Base-by-base conservation (phyloP, 169 alveolate species). In the Cryptosporidium sp. region DNA sequence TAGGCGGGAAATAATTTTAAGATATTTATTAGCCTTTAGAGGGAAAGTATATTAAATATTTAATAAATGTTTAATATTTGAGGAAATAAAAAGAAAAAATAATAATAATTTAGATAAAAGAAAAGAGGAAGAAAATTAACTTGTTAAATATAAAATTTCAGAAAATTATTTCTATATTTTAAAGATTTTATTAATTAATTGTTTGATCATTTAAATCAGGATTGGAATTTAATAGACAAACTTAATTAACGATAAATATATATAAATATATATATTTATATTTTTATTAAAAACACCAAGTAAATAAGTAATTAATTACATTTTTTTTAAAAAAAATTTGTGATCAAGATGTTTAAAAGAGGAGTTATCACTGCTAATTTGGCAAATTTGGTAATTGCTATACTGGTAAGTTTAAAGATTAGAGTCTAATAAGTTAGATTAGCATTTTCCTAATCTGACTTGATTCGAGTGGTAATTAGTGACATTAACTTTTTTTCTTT, bases 301-400 rank as follows among this genome's bases (percentile, higher is more conserved):
- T 62, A 62, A 69, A 21, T 69, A 33, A 16, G 51, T 3, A 33
- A 33, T 33, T 37, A 39, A 53, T 69, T 61, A 7, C 18, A 29
- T 60, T 31, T 31, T 56, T 6, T 26, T 62, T 62, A 23, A 39
- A 44, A 26, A 70, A 18, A 44, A 1, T 5, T 21, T 56, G 37
- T 56, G 67, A 10, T 56, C 35, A 58, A 5, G n/a, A 80, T 80
- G 89, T 44, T 80, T 51, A 65, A 65, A 31, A 80, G 68, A 45
- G 89, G 89, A 37, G 89, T 80, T 3, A 26, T 80, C 4, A 80
- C 44, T 65, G 75, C 89, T 23, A 80, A 80, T 44, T 39, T 80
- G 33, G 39, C 75, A 48, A 80, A 37, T 39, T 31, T 80, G n/a
- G 89, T 80, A 35, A 80, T 80, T 14, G 73, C 75, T 35, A 16